Base-by-base conservation (phyloP, 345 rosid species). In the Cardamine occulta region DNA sequence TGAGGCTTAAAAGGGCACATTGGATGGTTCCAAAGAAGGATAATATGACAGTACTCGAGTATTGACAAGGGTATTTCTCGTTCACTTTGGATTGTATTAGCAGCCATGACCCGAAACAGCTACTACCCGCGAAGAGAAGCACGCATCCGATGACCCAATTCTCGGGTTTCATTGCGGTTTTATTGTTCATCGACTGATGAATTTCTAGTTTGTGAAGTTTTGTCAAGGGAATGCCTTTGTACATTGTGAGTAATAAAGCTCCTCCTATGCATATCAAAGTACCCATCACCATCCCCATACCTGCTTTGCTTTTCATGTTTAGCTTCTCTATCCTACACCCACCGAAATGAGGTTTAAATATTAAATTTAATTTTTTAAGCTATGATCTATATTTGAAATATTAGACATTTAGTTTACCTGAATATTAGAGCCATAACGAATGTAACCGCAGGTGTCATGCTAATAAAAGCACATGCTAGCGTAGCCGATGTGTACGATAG, bases 401-500 rank as follows among this genome's bases (percentile, higher is more conserved):
- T 7, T 13, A 15, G 23, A 8, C 11, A 23, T 31, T 52, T 53
- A 23, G 11, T 32, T 47, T 83, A 87, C 94, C 92, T 78, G 75
- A 87, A 84, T 59, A 90, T 81, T 39, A 91, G 68, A 63, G 94
- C 87, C 87, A 87, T 72, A 32, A 89, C 66, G 74, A 91, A 89
- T 52, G 97, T 91, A 61, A 82, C 4, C 17, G 86, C 94, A 12
- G 97, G 92, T 11, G 88, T 82, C 76, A 87, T 80, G 82, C 88
- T 91, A 73, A 82, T 54, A 83, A 89, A 91, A 40, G 94, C 94
- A 64, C 88, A 86, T 0, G 92, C 62, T 74, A 86, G 80, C 29
- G 92, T 82, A 64, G 97, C 87, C 4, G 97, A 87, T 24, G 97
- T 87, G 72, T 87, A 81, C 60, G 87, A 78, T 61, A 91, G 84